Evolutionary conservation across 495 filamentous ascomycete genomes (phyloP).

Genomic region (Neurospora sp.): DNA sequence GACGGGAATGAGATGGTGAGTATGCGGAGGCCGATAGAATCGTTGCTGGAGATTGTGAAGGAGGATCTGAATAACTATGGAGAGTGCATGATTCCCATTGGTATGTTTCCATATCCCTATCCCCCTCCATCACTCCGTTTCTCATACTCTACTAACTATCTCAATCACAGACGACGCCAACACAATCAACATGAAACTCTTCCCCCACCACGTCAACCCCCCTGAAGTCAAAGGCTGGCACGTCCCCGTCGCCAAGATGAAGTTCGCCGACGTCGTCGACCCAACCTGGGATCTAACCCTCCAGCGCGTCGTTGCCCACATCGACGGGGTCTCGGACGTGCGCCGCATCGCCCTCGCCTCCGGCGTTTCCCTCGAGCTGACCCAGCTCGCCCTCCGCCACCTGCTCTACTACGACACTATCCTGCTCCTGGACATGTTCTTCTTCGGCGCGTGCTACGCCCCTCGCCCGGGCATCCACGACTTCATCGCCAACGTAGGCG

Average conservation of each 20-base stretch:
- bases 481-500: slow-evolving; percentile 57
- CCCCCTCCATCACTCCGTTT: not conserved
- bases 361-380: slow-evolving; percentile 74
- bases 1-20: slow-evolving; percentile 5
- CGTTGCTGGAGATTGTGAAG: slow-evolving; percentile 80
- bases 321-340: slow-evolving; percentile 84
- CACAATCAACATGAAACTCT: slow-evolving; percentile 92
- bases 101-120: slow-evolving; percentile 31
- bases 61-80: slow-evolving; percentile 95
- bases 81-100: slow-evolving; percentile 95
- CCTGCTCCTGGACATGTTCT: slow-evolving; percentile 83
- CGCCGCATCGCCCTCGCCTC: slow-evolving; percentile 72
- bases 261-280: slow-evolving; percentile 59
- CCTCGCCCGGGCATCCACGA: slow-evolving; percentile 63
- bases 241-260: slow-evolving; percentile 82
- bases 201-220: slow-evolving; percentile 70
- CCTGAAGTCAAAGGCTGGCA: slow-evolving; percentile 73
- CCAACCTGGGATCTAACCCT: slow-evolving; percentile 89
- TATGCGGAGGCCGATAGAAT: slow-evolving; percentile 54
- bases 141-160: not conserved
- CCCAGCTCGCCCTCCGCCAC: slow-evolving; percentile 74
- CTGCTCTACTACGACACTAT: slow-evolving; percentile 85
- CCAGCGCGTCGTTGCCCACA: slow-evolving; percentile 67
- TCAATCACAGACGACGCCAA: slow-evolving; percentile 65
- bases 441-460: slow-evolving; percentile 84